phyloP scores from a whole-genome alignment of 2,329 filamentous ascomycete species.

The Trichoderma lentiforme region DNA sequence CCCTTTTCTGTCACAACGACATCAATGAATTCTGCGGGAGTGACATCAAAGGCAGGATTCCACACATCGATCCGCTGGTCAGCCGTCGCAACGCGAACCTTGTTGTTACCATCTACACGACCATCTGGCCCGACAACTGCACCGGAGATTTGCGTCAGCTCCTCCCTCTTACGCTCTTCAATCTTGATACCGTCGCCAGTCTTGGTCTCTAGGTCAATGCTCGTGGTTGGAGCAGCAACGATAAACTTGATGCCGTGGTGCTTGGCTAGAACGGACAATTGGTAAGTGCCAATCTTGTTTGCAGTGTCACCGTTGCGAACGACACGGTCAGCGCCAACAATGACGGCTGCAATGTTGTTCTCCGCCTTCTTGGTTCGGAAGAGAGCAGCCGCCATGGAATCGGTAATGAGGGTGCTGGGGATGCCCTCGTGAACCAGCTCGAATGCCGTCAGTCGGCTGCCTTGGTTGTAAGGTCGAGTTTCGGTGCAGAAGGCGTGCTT shows the following conservation, averaged over 20 bases:
- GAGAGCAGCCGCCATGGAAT: slow-evolving; percentile 92
- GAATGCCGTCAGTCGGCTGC: slow-evolving; percentile 89
- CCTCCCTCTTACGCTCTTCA: slow-evolving; percentile 76
- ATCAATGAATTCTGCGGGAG: slow-evolving; percentile 83
- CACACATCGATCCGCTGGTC: slow-evolving; percentile 77
- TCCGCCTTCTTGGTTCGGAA: slow-evolving; percentile 61
- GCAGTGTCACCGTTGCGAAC: slow-evolving; percentile 96
- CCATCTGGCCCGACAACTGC: slow-evolving; percentile 64
- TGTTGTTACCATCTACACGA: slow-evolving; percentile 58
- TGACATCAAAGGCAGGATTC: slow-evolving; percentile 98
- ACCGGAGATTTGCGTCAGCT: slow-evolving; percentile 82
- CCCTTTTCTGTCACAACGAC: slow-evolving; percentile 92
- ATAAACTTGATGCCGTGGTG: slow-evolving; percentile 91
- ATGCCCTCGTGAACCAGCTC: slow-evolving; percentile 94
- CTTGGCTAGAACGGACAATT: slow-evolving; percentile 82
- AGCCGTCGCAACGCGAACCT: slow-evolving; percentile 75
- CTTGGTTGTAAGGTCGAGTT: slow-evolving; percentile 96
- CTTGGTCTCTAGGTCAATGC: slow-evolving; percentile 79
- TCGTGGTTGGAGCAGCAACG: slow-evolving; percentile 90
- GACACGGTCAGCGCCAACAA: slow-evolving; percentile 93
- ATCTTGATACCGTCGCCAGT: slow-evolving; percentile 81
- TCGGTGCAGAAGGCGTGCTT: slow-evolving; percentile 93
- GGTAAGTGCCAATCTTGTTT: slow-evolving; percentile 97
- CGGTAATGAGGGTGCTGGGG: slow-evolving; percentile 85
- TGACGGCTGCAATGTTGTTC: slow-evolving; percentile 75